These are phyloP conservation scores for Brettanomyces nanus DNA, from an alignment of 805 yeast genomes.

Conservation along the genomic window DNA sequence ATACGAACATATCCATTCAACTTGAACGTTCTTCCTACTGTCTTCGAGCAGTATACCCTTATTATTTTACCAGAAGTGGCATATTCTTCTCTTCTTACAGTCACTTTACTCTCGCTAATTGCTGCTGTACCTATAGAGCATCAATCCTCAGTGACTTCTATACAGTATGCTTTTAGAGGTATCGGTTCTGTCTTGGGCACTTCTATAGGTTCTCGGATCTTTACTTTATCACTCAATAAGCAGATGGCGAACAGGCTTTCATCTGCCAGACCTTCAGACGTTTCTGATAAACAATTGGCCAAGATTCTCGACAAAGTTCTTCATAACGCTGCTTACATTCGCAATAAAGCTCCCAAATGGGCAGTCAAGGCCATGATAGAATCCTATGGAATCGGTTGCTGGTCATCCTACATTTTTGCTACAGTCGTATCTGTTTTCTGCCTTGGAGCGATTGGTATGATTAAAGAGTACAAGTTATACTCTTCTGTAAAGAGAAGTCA, in stretches of 20 bases:
- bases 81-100: constrained; percentile 51
- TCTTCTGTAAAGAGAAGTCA: constrained; percentile 36
- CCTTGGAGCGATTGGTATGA: constrained; percentile 33
- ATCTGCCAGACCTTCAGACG: constrained; percentile 25
- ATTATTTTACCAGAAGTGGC: constrained; percentile 46
- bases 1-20: constrained; percentile 37
- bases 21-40: constrained; percentile 24
- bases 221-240: constrained; percentile 35
- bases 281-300: constrained; percentile 30
- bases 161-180: constrained; percentile 58
- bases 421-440: constrained; percentile 33
- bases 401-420: constrained; percentile 42
- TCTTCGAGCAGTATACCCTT: constrained; percentile 35
- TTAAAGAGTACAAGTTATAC: constrained; percentile 54
- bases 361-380: constrained; percentile 37
- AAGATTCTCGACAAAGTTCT: constrained; percentile 44
- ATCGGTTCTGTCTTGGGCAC: constrained; percentile 63
- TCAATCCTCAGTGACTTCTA: constrained; percentile 62
- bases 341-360: constrained; percentile 42
- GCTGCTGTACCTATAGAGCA: constrained; percentile 62
- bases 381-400: constrained; percentile 46
- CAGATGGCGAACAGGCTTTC: constrained; percentile 25
- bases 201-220: constrained; percentile 55
- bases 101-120: constrained; percentile 58
- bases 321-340: constrained; percentile 47